phyloP scores from a whole-genome alignment of 1,139 yeast species.

The Zygotorulaspora mrakii region DNA sequence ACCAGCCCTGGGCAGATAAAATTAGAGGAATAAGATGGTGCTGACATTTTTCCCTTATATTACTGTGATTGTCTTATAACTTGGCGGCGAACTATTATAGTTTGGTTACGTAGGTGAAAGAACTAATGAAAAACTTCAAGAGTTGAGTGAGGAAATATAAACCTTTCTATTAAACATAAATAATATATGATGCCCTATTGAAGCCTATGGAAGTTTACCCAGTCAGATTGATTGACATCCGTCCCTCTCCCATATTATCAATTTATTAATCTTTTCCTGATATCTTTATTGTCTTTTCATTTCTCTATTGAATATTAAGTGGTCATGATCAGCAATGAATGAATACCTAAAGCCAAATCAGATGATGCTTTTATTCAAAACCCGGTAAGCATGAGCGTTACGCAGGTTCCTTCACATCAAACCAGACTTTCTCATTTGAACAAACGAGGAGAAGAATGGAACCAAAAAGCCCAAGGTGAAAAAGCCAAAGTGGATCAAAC shows the following conservation, averaged over 20 bases:
- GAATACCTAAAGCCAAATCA: neutral
- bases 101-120: too few relatives aligned
- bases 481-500: conserved; percentile 74
- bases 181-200: conserved; percentile 10
- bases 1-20: too few relatives aligned
- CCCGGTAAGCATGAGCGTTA: conserved; percentile 4
- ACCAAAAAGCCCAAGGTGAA: conserved; percentile 59
- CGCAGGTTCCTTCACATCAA: conserved; percentile 37
- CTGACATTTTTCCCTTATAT: too few relatives aligned
- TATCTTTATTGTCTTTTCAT: conserved; percentile 1
- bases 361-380: neutral
- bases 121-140: too few relatives aligned
- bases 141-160: too few relatives aligned
- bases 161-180: conserved; percentile 5
- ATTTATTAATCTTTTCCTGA: neutral
- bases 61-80: too few relatives aligned
- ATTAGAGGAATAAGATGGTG: conserved; percentile 13
- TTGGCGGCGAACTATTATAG: too few relatives aligned
- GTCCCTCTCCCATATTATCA: too few relatives aligned
- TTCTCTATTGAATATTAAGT: conserved; percentile 11
- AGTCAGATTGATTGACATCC: too few relatives aligned
- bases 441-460: conserved; percentile 66
- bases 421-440: conserved; percentile 77
- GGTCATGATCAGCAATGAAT: conserved; percentile 5
- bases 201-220: conserved; percentile 2